These are phyloP conservation scores for Populus tomentosa DNA, from an alignment of 441 rosid genomes.

Conservation along the genomic window DNA sequence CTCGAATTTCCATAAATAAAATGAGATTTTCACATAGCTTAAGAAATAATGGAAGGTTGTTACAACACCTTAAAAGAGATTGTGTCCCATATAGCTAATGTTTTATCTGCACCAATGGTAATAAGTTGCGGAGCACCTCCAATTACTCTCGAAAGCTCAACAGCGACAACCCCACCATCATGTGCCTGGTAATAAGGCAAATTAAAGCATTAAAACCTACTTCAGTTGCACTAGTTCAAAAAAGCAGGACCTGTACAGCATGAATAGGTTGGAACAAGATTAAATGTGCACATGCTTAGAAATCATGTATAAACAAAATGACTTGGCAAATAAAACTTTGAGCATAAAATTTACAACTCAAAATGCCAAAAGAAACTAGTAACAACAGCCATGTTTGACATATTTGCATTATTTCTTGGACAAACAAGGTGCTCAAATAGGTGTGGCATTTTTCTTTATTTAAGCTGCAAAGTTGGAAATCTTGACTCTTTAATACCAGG, in stretches of 20 bases:
- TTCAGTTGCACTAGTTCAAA: neutral
- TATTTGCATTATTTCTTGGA: neutral
- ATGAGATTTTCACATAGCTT: slow-evolving; percentile 3
- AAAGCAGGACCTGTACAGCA: slow-evolving; percentile 7
- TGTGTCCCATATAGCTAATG: slow-evolving; percentile 99
- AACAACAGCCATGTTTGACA: neutral
- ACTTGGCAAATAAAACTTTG: neutral
- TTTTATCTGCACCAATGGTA: slow-evolving; percentile 97
- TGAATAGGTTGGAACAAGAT: neutral
- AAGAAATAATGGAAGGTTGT: slow-evolving; percentile 4
- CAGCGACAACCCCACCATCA: slow-evolving; percentile 95
- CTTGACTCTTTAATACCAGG: neutral
- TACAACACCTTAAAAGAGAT: slow-evolving; percentile 82
- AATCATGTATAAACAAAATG: neutral
- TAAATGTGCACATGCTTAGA: neutral
- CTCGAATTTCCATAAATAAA: slow-evolving; percentile 9
- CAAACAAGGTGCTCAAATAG: neutral
- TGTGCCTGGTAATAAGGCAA: slow-evolving; percentile 62
- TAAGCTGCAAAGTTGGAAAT: neutral
- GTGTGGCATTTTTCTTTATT: neutral
- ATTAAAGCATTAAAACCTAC: slow-evolving; percentile 8
- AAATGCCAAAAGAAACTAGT: neutral
- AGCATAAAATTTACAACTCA: neutral
- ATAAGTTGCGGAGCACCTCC: slow-evolving; percentile 94
- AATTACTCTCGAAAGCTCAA: slow-evolving; percentile 94